Conservation (phyloP, 2,329 filamentous ascomycete genomes). For the Stenocarpella maydis region DNA sequence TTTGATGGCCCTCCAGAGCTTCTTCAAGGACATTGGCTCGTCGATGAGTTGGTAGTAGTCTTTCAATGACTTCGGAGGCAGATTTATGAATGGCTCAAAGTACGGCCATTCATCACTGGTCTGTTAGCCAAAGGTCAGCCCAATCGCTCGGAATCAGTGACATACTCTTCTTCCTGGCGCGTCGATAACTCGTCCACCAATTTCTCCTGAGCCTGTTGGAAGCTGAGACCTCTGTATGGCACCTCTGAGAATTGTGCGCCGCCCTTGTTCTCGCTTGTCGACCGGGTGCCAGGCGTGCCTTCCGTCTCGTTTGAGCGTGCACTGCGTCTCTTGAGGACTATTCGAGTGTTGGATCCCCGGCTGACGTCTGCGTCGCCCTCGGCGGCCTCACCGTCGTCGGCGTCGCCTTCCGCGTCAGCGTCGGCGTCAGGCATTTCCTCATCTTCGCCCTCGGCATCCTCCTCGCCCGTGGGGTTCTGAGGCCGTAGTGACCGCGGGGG, state of each 20-base stretch:
- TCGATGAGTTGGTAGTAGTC: conserved; percentile 89
- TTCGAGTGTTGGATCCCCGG: conserved; percentile 33
- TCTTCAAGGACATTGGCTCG: conserved; percentile 80
- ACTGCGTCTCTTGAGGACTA: conserved; percentile 36
- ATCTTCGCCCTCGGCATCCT: conserved; percentile 41
- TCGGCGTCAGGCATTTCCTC: conserved; percentile 41
- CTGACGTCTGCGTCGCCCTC: conserved; percentile 42
- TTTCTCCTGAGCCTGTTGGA: conserved; percentile 88
- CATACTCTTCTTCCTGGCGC: conserved; percentile 70
- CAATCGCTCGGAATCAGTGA: conserved; percentile 26
- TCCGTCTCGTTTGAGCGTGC: conserved; percentile 43
- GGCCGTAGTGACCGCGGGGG: conserved; percentile 21
- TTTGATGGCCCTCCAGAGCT: conserved; percentile 78
- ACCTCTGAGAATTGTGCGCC: conserved; percentile 63
- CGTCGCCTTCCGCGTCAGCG: conserved; percentile 44
- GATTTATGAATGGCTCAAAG: conserved; percentile 77
- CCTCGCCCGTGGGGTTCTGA: conserved; percentile 29
- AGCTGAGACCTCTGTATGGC: conserved; percentile 75
- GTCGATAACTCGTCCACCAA: conserved; percentile 79
- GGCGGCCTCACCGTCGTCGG: conserved; percentile 40
- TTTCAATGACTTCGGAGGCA: conserved; percentile 77
- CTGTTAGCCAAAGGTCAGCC: conserved; percentile 38
- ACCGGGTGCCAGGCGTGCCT: conserved; percentile 39
- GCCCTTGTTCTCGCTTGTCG: conserved; percentile 47
- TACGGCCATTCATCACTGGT: conserved; percentile 72